These are phyloP conservation scores for Colletotrichum nymphaeae DNA, from an alignment of 2,329 filamentous ascomycete species.

Conservation along the genomic window DNA sequence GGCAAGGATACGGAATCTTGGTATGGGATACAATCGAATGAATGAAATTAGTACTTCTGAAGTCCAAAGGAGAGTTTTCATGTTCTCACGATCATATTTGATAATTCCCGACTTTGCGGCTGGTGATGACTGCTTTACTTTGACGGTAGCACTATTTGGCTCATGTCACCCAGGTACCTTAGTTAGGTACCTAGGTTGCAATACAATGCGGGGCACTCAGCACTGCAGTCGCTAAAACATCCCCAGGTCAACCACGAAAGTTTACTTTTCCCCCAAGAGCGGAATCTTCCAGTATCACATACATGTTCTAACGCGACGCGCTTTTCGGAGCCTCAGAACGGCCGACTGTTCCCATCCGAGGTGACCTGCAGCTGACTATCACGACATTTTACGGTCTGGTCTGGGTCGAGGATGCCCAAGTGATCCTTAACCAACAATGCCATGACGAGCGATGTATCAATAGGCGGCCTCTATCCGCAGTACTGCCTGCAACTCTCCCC, in stretches of 20 bases:
- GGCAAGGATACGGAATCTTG: background rate
- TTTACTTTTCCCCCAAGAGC: background rate
- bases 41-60: background rate
- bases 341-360: background rate
- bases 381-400: background rate
- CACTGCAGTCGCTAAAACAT: background rate
- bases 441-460: conserved; percentile 58
- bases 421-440: conserved; percentile 49
- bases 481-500: conserved; percentile 74
- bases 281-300: background rate
- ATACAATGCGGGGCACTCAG: conserved; percentile 23
- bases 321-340: background rate
- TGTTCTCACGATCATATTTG: background rate
- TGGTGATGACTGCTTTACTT: background rate
- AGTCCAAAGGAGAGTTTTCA: background rate
- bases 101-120: background rate
- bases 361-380: background rate
- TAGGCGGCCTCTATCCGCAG: conserved; percentile 63
- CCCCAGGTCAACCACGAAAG: conserved; percentile 25
- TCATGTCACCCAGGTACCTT: no score
- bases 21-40: background rate
- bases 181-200: no score
- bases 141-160: background rate
- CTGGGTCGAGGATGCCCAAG: background rate
- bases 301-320: conserved; percentile 6